Base-by-base conservation (phyloP, 2,329 filamentous ascomycete species). In the Acephala macrosclerotiorum region DNA sequence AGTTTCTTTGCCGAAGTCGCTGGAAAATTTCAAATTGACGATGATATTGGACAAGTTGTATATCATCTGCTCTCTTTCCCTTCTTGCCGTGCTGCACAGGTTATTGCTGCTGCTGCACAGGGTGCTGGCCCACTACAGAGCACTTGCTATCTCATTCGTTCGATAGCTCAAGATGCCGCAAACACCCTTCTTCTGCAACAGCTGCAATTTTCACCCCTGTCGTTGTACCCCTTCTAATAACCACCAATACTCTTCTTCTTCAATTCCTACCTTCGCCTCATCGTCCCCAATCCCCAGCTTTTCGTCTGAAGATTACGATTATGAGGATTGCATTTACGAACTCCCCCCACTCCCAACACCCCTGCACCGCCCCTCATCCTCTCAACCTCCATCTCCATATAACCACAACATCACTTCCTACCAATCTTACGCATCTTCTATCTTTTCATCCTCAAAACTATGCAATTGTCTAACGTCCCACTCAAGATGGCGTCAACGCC, bases 401-500 rank as follows among this genome's bases (percentile, higher is more conserved):
- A 18, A 18, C 6, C 40, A 6, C 2, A 1, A 12, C 16, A 7
- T 16, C 16, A 6, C 8, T 18, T 18, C 40, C 11, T 18, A 18
- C 40, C 6, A 7, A 5, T 42, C 11, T 42, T 18, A 16, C 18
- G 12, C 2, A 18, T 42, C 40, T 16, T n/a, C 16, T 2, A 16
- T 2, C 1, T 42, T 18, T 18, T 42, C 16, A 12, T n/a, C n/a
- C 2, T 2, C 40, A 9, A 33, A 9, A 6, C 38, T 42, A 6
- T 49, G 11, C 45, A 49, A 49, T 2, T 25, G 20, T 49, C 35
- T 57, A 61, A 53, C 53, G 49, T 26, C 35, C 1, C 2, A 42
- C 22, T n/a, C 20, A 7, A 68, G 65, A 61, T 66, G 60, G 57
- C 57, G 65, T 7, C 20, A 58, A n/a, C 45, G 67, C 8, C 59